Conservation (phyloP, 2,329 filamentous ascomycete species). For the Talaromyces pinophilus region DNA sequence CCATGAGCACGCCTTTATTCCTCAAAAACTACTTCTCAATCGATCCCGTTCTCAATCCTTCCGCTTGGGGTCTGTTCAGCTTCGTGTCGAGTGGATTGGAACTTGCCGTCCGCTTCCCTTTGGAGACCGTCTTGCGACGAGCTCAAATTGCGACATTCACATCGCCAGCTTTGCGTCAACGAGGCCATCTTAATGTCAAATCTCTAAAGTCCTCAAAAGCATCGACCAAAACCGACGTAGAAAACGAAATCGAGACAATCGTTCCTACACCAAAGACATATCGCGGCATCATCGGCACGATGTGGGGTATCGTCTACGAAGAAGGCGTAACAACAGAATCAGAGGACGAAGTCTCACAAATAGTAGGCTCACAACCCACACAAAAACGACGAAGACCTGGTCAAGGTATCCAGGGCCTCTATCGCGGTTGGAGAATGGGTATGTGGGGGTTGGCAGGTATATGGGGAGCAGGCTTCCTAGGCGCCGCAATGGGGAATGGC, state of each 20-base stretch:
- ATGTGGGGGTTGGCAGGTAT: slow-evolving; percentile 58
- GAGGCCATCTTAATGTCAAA: slow-evolving; percentile 23
- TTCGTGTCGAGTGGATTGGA: slow-evolving; percentile 80
- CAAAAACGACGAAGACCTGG: slow-evolving; percentile 50
- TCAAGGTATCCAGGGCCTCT: slow-evolving; percentile 58
- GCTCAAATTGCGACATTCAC: slow-evolving; percentile 77
- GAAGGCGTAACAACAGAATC: slow-evolving; percentile 62
- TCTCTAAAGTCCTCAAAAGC: slow-evolving; percentile 23
- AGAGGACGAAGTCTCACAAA: slow-evolving; percentile 45
- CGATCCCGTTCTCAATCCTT: slow-evolving; percentile 77
- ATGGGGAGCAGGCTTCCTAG: slow-evolving; percentile 53
- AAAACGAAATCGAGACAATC: slow-evolving; percentile 64
- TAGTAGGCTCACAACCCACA: slow-evolving; percentile 36
- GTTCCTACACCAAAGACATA: slow-evolving; percentile 76
- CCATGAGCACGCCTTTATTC: slow-evolving; percentile 78
- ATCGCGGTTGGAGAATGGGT: slow-evolving; percentile 59
- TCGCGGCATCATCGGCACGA: slow-evolving; percentile 82
- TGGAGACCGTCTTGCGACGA: slow-evolving; percentile 87
- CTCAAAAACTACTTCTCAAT: slow-evolving; percentile 82
- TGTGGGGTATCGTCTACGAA: slow-evolving; percentile 81
- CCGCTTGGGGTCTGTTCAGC: slow-evolving; percentile 76
- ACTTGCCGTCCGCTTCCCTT: slow-evolving; percentile 80
- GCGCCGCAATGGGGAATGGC: slow-evolving; percentile 38
- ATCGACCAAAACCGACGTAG: slow-evolving; percentile 13
- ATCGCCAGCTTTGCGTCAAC: slow-evolving; percentile 52